These are phyloP conservation scores for Arxiozyma telluris DNA, from an alignment of 1,139 yeast species.

Conservation along the genomic window DNA sequence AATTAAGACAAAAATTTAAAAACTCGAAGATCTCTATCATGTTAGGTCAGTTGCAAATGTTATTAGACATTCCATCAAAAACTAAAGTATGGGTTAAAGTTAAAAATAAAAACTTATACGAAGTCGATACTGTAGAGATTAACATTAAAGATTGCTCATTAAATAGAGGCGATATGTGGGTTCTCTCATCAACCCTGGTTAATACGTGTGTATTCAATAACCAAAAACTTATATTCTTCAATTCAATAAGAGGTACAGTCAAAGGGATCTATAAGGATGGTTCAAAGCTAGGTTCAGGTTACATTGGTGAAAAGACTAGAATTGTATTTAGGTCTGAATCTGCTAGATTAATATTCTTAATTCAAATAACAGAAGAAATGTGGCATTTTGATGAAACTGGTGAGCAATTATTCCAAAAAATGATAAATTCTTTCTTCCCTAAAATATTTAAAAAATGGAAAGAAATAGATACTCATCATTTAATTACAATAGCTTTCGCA, in stretches of 20 bases:
- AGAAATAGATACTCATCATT: conserved; percentile 76
- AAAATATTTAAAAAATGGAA: conserved; percentile 85
- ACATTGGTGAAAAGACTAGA: conserved; percentile 65
- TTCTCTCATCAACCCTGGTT: conserved; percentile 52
- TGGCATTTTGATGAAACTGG: conserved; percentile 98
- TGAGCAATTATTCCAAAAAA: conserved; percentile 84
- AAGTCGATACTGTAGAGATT: conserved; percentile 75
- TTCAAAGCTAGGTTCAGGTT: conserved; percentile 51
- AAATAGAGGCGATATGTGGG: conserved; percentile 93
- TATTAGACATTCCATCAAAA: conserved; percentile 60
- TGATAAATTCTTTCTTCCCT: conserved; percentile 85
- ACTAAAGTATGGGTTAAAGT: conserved; percentile 51
- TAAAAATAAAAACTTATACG: conserved; percentile 42
- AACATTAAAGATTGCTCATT: conserved; percentile 72
- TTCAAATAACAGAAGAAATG: conserved; percentile 91
- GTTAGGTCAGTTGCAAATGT: conserved; percentile 52
- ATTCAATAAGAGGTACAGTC: conserved; percentile 54
- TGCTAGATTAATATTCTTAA: conserved; percentile 70
- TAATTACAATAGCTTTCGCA: conserved; percentile 82
- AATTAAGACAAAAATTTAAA: conserved; percentile 23
- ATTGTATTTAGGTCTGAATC: conserved; percentile 85
- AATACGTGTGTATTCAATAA: conserved; percentile 58
- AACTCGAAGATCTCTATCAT: conserved; percentile 44
- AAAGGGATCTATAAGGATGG: conserved; percentile 67
- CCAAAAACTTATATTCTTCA: conserved; percentile 57